Evolutionary conservation across 345 rosid species (phyloP).

Genomic region (Pistacia integerrima): DNA sequence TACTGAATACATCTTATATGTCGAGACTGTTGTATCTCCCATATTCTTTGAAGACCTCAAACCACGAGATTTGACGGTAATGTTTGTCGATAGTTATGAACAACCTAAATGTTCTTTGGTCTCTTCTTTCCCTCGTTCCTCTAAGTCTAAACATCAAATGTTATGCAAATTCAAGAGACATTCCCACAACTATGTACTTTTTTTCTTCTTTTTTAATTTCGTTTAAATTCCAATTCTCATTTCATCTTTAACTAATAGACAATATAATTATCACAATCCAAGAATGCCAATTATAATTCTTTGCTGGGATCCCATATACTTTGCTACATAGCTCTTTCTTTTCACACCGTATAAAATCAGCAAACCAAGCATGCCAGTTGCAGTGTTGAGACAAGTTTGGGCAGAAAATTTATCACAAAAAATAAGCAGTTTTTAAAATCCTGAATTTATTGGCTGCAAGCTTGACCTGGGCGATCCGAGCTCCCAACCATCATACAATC

Average conservation of each 20-base stretch:
- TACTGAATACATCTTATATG: too few relatives aligned
- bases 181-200: too few relatives aligned
- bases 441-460: neutral
- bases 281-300: neutral
- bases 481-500: neutral
- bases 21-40: too few relatives aligned
- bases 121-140: too few relatives aligned
- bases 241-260: neutral
- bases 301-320: neutral
- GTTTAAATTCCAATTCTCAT: too few relatives aligned
- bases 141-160: too few relatives aligned
- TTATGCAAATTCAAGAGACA: too few relatives aligned
- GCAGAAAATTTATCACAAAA: neutral
- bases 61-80: too few relatives aligned
- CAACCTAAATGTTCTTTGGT: too few relatives aligned
- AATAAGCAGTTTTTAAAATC: too few relatives aligned
- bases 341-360: neutral
- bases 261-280: neutral
- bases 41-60: too few relatives aligned
- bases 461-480: neutral
- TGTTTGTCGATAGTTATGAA: too few relatives aligned
- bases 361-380: neutral
- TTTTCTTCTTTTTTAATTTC: neutral
- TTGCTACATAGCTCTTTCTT: neutral
- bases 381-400: neutral